Base-by-base conservation (phyloP, 768 basidiomycete species). In the Tylopilus rubrobrunneus region DNA sequence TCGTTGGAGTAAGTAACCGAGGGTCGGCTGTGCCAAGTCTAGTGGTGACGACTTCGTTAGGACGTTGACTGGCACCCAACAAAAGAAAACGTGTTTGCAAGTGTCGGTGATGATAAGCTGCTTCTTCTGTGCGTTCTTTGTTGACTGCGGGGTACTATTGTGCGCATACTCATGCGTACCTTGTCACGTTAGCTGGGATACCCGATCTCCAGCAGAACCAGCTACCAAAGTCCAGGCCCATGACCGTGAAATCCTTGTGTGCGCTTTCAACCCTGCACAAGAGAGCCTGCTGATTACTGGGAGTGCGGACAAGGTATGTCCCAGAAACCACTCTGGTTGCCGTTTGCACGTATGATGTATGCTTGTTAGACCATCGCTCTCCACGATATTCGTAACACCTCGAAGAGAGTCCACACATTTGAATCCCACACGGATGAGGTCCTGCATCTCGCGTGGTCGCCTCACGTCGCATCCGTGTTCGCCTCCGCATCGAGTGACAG, bases 31-130 rank as follows among this genome's bases (percentile, higher is more conserved):
- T 23, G 28, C 17, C 23, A 11, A 6, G 48, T 5, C 21, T 23
- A 8, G n/a, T 12, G 14, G 41, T 52, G 31, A 67, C 34, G 2
- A 7, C 29, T 42, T 56, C 12, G 25, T 25, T 56, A 96, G 92
- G 97, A 99, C 66, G 95, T 99, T 6, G 94, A 97, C 62, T 99
- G 97, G 97, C 88, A 96, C 70, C 76, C 85, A 2, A 82, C 78
- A 5, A 77, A 87, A 63, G 91, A 92, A 55, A 84, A 86, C 62
- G 73, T 93, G 46, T 92, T 98, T 62, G 94, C 87, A 3, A 98
- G 95, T 60, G 97, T 96, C 31, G 93, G 95, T 19, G 97, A 99
- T 57, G 97, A 99, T 69, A 89, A 87, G 68, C 83, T 90, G 79
- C 80, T 99, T 49, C 85, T 97, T 78, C 78, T 98, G 94, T 98